Evolutionary conservation across 2,329 filamentous ascomycete species (phyloP).

Genomic region (Monosporascus cannonballus): DNA sequence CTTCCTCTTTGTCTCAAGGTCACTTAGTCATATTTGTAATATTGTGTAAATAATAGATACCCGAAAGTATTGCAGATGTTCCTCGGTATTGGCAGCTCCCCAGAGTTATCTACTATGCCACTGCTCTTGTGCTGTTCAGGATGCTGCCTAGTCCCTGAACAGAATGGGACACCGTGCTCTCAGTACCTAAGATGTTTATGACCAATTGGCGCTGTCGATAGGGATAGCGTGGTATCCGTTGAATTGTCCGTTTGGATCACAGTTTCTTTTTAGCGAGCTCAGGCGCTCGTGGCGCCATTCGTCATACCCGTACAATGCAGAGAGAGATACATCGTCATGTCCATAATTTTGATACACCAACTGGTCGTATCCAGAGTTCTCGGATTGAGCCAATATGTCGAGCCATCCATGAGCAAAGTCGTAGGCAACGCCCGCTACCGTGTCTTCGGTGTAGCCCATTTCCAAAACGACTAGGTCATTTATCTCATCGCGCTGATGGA

Average conservation of each 20-base stretch:
- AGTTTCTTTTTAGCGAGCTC: constrained; percentile 38
- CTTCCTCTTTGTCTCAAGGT: no score
- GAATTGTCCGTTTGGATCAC: constrained; percentile 34
- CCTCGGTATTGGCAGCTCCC: no score
- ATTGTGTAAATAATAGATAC: no score
- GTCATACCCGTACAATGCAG: constrained; percentile 42
- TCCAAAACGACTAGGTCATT: not conserved
- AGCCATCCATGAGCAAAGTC: not conserved
- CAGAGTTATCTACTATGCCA: no score
- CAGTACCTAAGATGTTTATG: no score
- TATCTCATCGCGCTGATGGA: not conserved
- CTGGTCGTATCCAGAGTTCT: constrained; percentile 25
- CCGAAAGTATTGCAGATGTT: no score
- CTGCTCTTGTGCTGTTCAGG: no score
- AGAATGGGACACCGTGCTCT: no score
- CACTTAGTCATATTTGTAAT: no score
- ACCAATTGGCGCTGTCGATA: not conserved
- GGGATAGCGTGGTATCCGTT: not conserved
- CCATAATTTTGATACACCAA: constrained; percentile 48
- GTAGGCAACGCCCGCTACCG: not conserved
- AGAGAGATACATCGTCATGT: constrained; percentile 36
- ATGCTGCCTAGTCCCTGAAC: no score
- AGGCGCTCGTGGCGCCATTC: constrained; percentile 41
- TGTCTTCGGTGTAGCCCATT: not conserved
- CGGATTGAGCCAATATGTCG: not conserved